Evolutionary conservation across 495 filamentous ascomycete genomes (phyloP).

Genomic region (Tuber melanosporum): DNA sequence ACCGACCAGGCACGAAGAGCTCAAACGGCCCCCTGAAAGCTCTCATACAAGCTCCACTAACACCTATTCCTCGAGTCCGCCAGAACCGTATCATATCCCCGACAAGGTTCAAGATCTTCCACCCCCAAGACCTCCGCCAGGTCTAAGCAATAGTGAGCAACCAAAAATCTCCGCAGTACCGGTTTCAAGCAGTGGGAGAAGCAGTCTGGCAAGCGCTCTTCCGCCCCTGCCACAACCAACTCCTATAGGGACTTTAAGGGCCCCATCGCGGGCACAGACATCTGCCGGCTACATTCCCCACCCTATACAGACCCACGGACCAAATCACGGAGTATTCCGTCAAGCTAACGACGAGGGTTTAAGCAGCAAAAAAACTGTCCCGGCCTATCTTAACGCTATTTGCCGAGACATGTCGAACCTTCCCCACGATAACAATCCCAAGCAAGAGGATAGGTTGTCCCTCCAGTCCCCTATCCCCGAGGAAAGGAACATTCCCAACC

Average conservation of each 20-base stretch:
- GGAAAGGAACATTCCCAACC: slow-evolving; percentile 1
- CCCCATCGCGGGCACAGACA: neutral
- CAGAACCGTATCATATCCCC: neutral
- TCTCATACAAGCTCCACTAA: neutral
- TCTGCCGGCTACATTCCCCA: neutral
- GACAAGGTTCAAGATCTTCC: slow-evolving; percentile 19
- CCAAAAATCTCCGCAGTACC: neutral
- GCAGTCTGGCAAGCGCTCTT: slow-evolving; percentile 15
- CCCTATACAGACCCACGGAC: slow-evolving; percentile 7
- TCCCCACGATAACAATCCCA: neutral
- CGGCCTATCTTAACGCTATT: slow-evolving; percentile 9
- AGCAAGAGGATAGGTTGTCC: neutral
- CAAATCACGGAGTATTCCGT: neutral
- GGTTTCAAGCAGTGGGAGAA: neutral
- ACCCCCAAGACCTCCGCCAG: slow-evolving; percentile 27
- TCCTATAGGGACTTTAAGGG: slow-evolving; percentile 8
- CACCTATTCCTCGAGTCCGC: neutral
- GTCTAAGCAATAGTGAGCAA: slow-evolving; percentile 7
- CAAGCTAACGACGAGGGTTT: neutral
- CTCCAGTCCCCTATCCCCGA: slow-evolving; percentile 13
- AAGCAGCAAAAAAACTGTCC: slow-evolving; percentile 4
- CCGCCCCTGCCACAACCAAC: slow-evolving; percentile 34
- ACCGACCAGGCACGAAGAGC: neutral
- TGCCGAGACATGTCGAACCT: slow-evolving; percentile 12
- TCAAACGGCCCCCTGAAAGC: neutral